Conservation (phyloP, 1,139 yeast species). For the Sugiyamaella neomexicana region DNA sequence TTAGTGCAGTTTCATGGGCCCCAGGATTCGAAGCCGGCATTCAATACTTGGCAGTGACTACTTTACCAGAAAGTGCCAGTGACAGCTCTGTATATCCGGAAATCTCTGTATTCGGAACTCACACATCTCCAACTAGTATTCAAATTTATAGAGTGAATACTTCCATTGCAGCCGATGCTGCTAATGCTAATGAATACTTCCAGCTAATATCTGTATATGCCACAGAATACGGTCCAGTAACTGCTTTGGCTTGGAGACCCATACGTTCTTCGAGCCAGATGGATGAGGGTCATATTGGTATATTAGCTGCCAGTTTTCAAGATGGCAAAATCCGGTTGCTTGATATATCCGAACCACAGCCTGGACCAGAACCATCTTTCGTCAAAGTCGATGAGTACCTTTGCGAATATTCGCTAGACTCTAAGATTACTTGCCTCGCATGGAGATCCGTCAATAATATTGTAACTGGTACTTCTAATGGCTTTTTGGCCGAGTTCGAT, state of each 20-base stretch:
- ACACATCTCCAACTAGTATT: constrained; percentile 27
- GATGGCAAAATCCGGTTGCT: constrained; percentile 64
- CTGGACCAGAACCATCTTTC: constrained; percentile 27
- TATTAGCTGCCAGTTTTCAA: constrained; percentile 55
- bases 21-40: constrained; percentile 34
- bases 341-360: constrained; percentile 34
- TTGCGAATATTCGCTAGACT: constrained; percentile 34
- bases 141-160: constrained; percentile 28
- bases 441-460: constrained; percentile 53
- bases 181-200: constrained; percentile 6
- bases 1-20: constrained; percentile 35
- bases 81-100: constrained; percentile 22
- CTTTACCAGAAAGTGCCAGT: constrained; percentile 40
- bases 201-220: constrained; percentile 41
- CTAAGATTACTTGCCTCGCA: constrained; percentile 54
- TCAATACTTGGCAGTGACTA: constrained; percentile 56
- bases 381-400: constrained; percentile 40
- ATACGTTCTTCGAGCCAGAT: constrained; percentile 32
- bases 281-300: constrained; percentile 37
- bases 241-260: constrained; percentile 23
- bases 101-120: constrained; percentile 28
- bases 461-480: constrained; percentile 65
- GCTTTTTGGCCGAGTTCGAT: constrained; percentile 64
- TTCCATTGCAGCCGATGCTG: not conserved
- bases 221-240: constrained; percentile 49